phyloP scores from a whole-genome alignment of 1,284 basidiomycete species.

The Fomes fomentarius region DNA sequence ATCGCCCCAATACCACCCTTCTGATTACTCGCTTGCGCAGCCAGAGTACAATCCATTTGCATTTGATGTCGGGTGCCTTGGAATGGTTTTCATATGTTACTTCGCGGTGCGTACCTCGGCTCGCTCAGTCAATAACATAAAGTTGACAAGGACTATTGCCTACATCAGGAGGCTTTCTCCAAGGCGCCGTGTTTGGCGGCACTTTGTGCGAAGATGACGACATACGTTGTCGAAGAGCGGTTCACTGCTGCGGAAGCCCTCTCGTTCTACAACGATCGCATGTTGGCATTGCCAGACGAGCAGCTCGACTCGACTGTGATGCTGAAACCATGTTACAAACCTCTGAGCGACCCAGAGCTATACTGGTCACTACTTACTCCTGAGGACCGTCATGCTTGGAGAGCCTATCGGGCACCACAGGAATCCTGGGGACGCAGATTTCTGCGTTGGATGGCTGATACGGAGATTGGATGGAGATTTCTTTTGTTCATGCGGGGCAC shows the following conservation, averaged over 20 bases:
- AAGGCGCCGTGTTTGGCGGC: slow-evolving; percentile 3
- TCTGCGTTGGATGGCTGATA: too few species aligned
- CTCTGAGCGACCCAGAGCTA: too few species aligned
- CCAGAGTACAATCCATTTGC: not conserved
- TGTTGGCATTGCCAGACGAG: not conserved
- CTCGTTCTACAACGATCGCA: not conserved
- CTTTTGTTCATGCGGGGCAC: too few species aligned
- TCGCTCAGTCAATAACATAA: too few species aligned
- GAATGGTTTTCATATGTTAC: not conserved
- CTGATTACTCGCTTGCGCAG: not conserved
- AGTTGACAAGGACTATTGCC: too few species aligned
- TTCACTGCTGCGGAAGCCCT: slow-evolving; percentile 9
- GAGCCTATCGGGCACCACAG: too few species aligned
- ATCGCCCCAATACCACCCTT: not conserved
- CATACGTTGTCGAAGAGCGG: not conserved
- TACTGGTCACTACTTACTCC: too few species aligned
- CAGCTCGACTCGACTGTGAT: not conserved
- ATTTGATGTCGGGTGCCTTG: slow-evolving; percentile 6
- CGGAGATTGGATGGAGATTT: too few species aligned
- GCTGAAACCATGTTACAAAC: too few species aligned
- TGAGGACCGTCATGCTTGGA: too few species aligned
- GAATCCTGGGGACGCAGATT: too few species aligned
- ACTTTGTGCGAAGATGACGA: slow-evolving; percentile 6
- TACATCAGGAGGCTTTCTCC: not conserved
- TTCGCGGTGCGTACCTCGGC: not conserved